Percentiles rank a stretch among this genome's conserved stretches.
phyloP scores from a whole-genome alignment of 352 stramenopile species.

The Phytophthora macrochlamydospora region DNA sequence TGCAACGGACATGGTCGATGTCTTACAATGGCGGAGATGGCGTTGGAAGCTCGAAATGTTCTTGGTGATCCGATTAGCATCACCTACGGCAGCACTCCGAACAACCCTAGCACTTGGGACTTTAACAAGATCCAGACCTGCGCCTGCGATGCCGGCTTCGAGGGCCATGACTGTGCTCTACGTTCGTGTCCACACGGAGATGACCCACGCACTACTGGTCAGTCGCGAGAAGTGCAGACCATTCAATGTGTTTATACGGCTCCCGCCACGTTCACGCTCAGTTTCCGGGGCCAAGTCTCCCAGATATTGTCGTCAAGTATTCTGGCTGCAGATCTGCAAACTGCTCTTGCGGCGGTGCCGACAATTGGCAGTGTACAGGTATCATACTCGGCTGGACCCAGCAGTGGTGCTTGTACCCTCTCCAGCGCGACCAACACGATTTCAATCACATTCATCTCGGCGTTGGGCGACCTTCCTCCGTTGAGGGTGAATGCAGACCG shows the following conservation, averaged over 20 bases:
- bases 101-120: constrained; percentile 83
- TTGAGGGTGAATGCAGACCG: constrained; percentile 41
- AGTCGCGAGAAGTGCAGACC: constrained; percentile 68
- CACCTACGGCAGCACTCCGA: constrained; percentile 73
- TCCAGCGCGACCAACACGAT: constrained; percentile 53
- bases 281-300: constrained; percentile 58
- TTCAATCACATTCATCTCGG: constrained; percentile 62
- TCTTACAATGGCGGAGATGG: constrained; percentile 69
- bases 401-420: constrained; percentile 51
- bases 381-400: constrained; percentile 52
- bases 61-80: constrained; percentile 60
- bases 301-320: constrained; percentile 48
- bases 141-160: constrained; percentile 83
- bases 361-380: constrained; percentile 52
- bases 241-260: constrained; percentile 53
- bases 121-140: constrained; percentile 90
- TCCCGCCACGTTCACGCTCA: constrained; percentile 59
- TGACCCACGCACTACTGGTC: constrained; percentile 66
- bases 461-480: constrained; percentile 60
- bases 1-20: constrained; percentile 76
- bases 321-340: constrained; percentile 37
- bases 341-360: constrained; percentile 43
- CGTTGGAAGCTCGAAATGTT: constrained; percentile 40
- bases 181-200: constrained; percentile 67
- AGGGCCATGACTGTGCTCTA: constrained; percentile 84